Percentiles rank a stretch among this genome's conserved stretches.
phyloP scores from a whole-genome alignment of 495 filamentous ascomycete genomes.

The Penicillium lagena region DNA sequence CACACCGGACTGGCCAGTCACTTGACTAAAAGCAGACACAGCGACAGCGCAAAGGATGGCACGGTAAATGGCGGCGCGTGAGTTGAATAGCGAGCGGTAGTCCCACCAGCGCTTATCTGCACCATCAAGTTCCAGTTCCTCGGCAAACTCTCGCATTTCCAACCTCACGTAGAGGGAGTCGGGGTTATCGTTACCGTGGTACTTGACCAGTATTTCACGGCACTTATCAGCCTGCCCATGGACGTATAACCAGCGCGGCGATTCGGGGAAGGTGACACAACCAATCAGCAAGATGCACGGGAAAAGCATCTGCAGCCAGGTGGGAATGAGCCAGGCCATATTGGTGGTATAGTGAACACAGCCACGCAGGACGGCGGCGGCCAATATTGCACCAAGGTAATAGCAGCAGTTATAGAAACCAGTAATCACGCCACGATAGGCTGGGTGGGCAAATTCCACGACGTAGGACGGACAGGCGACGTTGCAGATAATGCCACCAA shows the following conservation, averaged over 20 bases:
- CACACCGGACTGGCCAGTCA: slow-evolving; percentile 40
- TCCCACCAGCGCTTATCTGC: slow-evolving; percentile 59
- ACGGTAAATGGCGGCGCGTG: slow-evolving; percentile 47
- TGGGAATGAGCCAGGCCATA: slow-evolving; percentile 51
- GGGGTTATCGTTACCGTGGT: slow-evolving; percentile 46
- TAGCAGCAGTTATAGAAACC: slow-evolving; percentile 51
- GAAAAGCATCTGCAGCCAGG: slow-evolving; percentile 56
- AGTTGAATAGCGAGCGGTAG: slow-evolving; percentile 51
- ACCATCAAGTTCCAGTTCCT: slow-evolving; percentile 42
- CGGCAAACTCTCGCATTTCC: slow-evolving; percentile 48
- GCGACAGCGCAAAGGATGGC: slow-evolving; percentile 43
- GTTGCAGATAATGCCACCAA: slow-evolving; percentile 59
- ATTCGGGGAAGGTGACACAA: slow-evolving; percentile 11
- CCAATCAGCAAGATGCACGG: slow-evolving; percentile 17
- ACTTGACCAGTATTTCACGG: slow-evolving; percentile 40
- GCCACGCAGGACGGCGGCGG: slow-evolving; percentile 21
- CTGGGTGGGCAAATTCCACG: slow-evolving; percentile 66
- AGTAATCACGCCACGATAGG: slow-evolving; percentile 57
- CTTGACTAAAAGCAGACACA: slow-evolving; percentile 40
- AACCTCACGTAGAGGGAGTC: slow-evolving; percentile 45
- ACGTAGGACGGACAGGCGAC: slow-evolving; percentile 66
- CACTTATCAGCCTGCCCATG: slow-evolving; percentile 46
- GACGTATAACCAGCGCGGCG: slow-evolving; percentile 34
- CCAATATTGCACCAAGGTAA: slow-evolving; percentile 44
- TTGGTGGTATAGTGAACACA: slow-evolving; percentile 21